Evolutionary conservation across 805 yeast genomes (phyloP), one percentile per base, ranked within the genome.

Genomic region (Wickerhamiella dianesei): DNA sequence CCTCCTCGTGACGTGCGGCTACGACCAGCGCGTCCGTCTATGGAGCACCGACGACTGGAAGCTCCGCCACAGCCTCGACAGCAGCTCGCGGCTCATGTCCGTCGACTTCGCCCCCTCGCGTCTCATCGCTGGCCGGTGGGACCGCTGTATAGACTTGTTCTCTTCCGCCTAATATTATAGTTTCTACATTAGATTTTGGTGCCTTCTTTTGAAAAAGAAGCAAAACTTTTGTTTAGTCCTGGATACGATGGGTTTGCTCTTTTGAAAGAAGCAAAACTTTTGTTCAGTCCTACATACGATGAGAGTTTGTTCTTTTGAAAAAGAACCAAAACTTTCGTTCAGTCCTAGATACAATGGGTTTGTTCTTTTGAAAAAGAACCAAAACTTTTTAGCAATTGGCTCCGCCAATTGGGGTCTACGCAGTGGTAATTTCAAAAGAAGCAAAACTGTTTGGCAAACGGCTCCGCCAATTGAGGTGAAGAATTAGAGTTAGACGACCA

Each of bases 81-180:
- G 78, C 36, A 70, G 70, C 3, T 94, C 82, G 50, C 80, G 80
- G 57, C 76, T 84, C 3, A 76, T 39, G 25, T 18, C 41, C 5
- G n/a, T 39, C 5, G 41, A 39, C n/a, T 36, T 16, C 14, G 14
- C 9, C 86, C 79, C 66, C 79, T 48, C 73, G 81, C 44, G 94
- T 82, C 55, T 86, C 1, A 71, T 75, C 1, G 74, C 81, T 45
- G 72, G 83, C 45, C 88, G 94, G 19, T 86, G 94, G 94, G 95
- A 86, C 59, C 70, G 89, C 48, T 70, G 83, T 8, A 70, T 86
- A 3, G 81, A 80, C 57, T 45, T 82, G 36, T 82, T 32, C 19
- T 13, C 5, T 18, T 4, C 17, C 3, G 35, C n/a, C n/a, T 20
- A 12, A 3, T 12, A 8, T 21, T 39, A 14, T 39, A 19, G 3